Percentiles rank a stretch among this genome's conserved stretches.
Evolutionary conservation across 2,329 filamentous ascomycete genomes (phyloP).

Genomic region (Lasiodiplodia citricola): DNA sequence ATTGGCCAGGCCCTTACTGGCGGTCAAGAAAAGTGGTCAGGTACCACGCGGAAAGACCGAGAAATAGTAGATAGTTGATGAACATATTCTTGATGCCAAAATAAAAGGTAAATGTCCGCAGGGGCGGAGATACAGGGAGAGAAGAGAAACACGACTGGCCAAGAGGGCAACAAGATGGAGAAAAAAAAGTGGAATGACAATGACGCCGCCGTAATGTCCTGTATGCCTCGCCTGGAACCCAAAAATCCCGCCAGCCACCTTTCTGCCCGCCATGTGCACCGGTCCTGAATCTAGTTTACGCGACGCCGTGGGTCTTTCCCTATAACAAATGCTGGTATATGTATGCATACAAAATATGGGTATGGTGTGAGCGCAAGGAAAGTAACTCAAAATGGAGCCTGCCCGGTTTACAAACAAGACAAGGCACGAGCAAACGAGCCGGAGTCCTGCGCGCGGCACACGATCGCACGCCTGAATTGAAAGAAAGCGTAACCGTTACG

Average conservation of each 20-base stretch:
- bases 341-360: slow-evolving; percentile 20
- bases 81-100: slow-evolving; percentile 7
- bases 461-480: not conserved
- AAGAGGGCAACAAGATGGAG: not conserved
- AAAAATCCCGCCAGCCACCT: slow-evolving; percentile 7
- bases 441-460: not conserved
- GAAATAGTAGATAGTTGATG: slow-evolving; percentile 8
- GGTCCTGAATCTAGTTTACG: slow-evolving; percentile 17
- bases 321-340: slow-evolving; percentile 21
- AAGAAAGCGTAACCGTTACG: not conserved
- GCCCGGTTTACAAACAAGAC: not conserved
- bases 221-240: slow-evolving; percentile 11
- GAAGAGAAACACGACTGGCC: not conserved
- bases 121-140: not conserved
- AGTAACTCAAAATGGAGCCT: not conserved
- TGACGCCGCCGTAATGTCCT: slow-evolving; percentile 19
- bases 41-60: slow-evolving; percentile 1
- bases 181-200: slow-evolving; percentile 14
- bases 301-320: slow-evolving; percentile 20
- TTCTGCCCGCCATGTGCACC: slow-evolving; percentile 9
- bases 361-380: slow-evolving; percentile 15
- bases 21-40: not conserved
- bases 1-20: not conserved
- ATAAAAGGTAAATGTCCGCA: not conserved
- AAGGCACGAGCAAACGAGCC: not conserved